Percentiles rank a stretch among this genome's conserved stretches.
phyloP scores from a whole-genome alignment of 257 asterid species.

The Linderniella brevidens region DNA sequence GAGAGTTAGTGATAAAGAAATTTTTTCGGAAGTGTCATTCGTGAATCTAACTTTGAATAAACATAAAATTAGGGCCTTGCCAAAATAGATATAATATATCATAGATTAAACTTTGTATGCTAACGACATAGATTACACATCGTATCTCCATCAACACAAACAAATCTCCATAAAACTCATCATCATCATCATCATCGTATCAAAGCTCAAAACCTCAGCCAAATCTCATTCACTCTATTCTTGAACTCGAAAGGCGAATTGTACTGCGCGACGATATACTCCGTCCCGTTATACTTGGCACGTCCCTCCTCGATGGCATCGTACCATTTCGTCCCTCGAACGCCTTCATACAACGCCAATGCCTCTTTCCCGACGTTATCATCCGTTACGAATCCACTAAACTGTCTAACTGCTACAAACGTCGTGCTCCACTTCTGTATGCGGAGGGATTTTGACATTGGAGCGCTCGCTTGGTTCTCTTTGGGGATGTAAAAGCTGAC shows the following conservation, averaged over 20 bases:
- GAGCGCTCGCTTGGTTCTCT: background rate
- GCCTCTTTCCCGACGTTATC: background rate
- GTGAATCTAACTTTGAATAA: too few relatives aligned
- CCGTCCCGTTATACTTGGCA: background rate
- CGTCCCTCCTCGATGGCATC: background rate
- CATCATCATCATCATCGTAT: too few relatives aligned
- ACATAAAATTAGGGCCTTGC: too few relatives aligned
- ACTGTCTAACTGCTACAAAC: background rate
- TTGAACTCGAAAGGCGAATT: background rate
- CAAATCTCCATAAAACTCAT: too few relatives aligned
- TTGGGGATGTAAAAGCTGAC: background rate
- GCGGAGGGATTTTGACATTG: background rate
- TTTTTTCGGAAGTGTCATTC: too few relatives aligned
- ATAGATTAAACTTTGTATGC: too few relatives aligned
- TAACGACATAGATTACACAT: too few relatives aligned
- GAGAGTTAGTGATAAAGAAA: too few relatives aligned
- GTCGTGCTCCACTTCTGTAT: background rate
- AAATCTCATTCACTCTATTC: background rate
- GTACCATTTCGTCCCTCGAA: background rate
- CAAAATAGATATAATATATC: too few relatives aligned
- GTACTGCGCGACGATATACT: background rate
- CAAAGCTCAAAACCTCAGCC: background rate
- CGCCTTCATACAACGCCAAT: background rate
- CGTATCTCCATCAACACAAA: too few relatives aligned
- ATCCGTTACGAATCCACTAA: background rate